These are phyloP conservation scores for Rhodotorula sp. DNA, from an alignment of 1,284 basidiomycete species.

Conservation along the genomic window DNA sequence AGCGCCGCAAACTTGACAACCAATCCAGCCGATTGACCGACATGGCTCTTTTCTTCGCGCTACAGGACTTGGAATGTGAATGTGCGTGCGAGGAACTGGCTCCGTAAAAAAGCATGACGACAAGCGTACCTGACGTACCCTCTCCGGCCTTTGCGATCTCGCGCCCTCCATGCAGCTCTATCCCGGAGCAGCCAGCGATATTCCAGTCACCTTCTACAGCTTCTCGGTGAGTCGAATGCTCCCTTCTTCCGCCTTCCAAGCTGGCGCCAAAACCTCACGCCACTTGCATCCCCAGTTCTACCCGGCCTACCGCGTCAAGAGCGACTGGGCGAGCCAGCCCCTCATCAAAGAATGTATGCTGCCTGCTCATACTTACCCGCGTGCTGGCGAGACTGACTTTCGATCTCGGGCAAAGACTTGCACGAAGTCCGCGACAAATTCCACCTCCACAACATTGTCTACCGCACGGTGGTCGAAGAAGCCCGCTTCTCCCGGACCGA, in stretches of 20 bases:
- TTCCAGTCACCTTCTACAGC: slow-evolving; percentile 37
- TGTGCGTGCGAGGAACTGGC: neutral
- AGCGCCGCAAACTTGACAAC: too few species aligned
- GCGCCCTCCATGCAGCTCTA: slow-evolving; percentile 16
- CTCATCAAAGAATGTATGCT: slow-evolving; percentile 16
- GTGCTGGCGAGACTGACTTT: neutral
- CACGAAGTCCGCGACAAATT: slow-evolving; percentile 25
- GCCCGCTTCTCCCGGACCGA: slow-evolving; percentile 29
- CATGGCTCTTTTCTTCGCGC: neutral
- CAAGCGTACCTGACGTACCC: neutral
- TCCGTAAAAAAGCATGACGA: neutral
- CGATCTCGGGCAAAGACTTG: slow-evolving; percentile 12
- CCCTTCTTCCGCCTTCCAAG: too few species aligned
- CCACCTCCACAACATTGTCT: slow-evolving; percentile 35
- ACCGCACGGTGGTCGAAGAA: slow-evolving; percentile 23
- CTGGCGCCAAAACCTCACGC: neutral
- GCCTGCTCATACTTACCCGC: accelerated
- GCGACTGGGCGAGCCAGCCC: slow-evolving; percentile 31
- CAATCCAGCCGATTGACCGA: too few species aligned
- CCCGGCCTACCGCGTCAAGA: slow-evolving; percentile 18
- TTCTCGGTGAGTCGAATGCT: slow-evolving; percentile 25
- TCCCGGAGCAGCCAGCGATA: slow-evolving; percentile 37
- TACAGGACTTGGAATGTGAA: slow-evolving; percentile 31
- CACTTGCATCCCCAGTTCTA: slow-evolving; percentile 1
- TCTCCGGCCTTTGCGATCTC: neutral